These are phyloP conservation scores for Coemansia sp. DNA, from an alignment of 192 early-diverging fungal genomes.

Conservation along the genomic window DNA sequence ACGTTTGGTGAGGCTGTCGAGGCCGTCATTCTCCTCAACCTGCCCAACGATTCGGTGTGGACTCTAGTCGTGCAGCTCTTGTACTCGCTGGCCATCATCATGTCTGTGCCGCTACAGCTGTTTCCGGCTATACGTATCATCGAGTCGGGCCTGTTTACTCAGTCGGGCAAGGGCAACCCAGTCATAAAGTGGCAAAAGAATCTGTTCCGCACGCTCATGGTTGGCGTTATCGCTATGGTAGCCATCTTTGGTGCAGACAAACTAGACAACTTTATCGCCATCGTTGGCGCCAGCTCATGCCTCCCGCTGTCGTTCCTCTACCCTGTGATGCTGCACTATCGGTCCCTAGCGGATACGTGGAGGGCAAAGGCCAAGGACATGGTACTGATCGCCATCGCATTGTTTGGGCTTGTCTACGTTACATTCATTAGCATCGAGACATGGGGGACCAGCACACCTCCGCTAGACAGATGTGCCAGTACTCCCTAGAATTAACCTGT, in stretches of 20 bases:
- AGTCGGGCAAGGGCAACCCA: conserved; percentile 74
- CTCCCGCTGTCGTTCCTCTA: conserved; percentile 79
- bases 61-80: conserved; percentile 75
- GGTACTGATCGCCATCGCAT: conserved; percentile 63
- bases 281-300: conserved; percentile 77
- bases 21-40: conserved; percentile 84
- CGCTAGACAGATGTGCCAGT: conserved; percentile 28
- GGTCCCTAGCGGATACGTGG: conserved; percentile 56
- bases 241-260: conserved; percentile 73
- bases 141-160: conserved; percentile 79
- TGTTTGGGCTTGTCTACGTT: conserved; percentile 73
- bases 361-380: conserved; percentile 57
- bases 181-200: conserved; percentile 89
- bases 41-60: conserved; percentile 65
- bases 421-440: conserved; percentile 70
- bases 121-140: conserved; percentile 94
- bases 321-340: conserved; percentile 80
- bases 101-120: conserved; percentile 88
- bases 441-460: conserved; percentile 41
- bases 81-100: conserved; percentile 89
- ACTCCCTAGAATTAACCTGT: background rate
- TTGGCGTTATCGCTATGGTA: conserved; percentile 65
- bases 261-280: conserved; percentile 78
- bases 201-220: conserved; percentile 66
- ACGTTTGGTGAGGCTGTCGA: conserved; percentile 82